Percentiles rank a stretch among this genome's conserved stretches.
Evolutionary conservation across 768 basidiomycete genomes (phyloP).

Genomic region (Auriscalpium orientale): DNA sequence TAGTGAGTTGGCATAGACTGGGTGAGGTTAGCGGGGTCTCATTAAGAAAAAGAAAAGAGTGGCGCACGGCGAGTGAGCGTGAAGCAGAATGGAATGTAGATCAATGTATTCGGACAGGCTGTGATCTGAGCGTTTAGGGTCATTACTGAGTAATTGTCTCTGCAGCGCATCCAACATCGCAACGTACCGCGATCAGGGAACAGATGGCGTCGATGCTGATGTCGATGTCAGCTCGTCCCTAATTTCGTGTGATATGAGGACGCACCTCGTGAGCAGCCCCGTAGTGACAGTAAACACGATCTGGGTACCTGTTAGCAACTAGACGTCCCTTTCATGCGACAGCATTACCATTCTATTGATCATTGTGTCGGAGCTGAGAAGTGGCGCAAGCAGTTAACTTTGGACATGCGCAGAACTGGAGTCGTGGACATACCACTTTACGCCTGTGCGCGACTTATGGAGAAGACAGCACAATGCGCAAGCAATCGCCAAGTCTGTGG

Average conservation of each 20-base stretch:
- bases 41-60: not conserved
- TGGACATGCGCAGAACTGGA: slow-evolving; percentile 9
- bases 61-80: slow-evolving; percentile 40
- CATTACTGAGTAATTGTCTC: slow-evolving; percentile 27
- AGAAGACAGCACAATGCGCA: slow-evolving; percentile 41
- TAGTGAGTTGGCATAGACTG: slow-evolving; percentile 50
- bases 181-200: slow-evolving; percentile 32
- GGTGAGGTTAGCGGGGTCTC: not conserved
- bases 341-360: slow-evolving; percentile 25
- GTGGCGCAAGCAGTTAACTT: no score
- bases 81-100: slow-evolving; percentile 55
- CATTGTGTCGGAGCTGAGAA: slow-evolving; percentile 34
- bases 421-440: slow-evolving; percentile 33
- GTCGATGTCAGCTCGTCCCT: no score
- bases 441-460: slow-evolving; percentile 43
- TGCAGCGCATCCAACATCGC: not conserved
- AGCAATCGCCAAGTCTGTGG: slow-evolving; percentile 43
- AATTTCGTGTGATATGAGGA: no score
- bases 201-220: slow-evolving; percentile 32
- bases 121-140: slow-evolving; percentile 20
- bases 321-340: not conserved
- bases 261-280: slow-evolving; percentile 28
- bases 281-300: slow-evolving; percentile 36
- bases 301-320: not conserved
- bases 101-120: slow-evolving; percentile 36